Base-by-base conservation (phyloP, 306 rosid species). In the Glycine tomentella region DNA sequence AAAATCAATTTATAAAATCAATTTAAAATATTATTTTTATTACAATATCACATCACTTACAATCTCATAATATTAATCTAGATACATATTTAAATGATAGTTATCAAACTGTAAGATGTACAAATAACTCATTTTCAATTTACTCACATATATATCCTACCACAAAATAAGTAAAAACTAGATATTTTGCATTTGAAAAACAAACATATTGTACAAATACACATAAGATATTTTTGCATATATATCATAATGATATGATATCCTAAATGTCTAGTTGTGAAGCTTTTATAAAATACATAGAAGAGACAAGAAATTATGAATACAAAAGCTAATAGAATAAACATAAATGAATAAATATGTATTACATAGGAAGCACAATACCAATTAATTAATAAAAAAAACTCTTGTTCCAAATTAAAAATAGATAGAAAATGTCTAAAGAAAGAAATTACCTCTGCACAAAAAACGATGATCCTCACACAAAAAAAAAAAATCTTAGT, bases 361-460 rank as follows among this genome's bases (percentile, higher is more conserved):
- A 67, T 67, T 36, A 49, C n/a, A 58, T 61, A 51, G 63, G 75
- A 53, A 53, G 46, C 36, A 25, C 2, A 15, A 69, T 67, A 49
- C 20, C 33, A 50, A 52, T 51, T 25, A 25, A 25, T 25, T 79
- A 78, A 34, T 59, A 58, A 72, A 31, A 72, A 2, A 7, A 76
- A 59, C 62, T 77, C 11, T 40, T 33, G 10, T 7, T 78, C 73
- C 59, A 85, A 74, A 75, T 44, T 67, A 15, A 65, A 78, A 76
- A 66, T 46, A 80, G 77, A 80, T 51, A 38, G 49, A 75, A 52
- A 53, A 9, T 2, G 38, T 79, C 46, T 62, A 44, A 56, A 83
- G 46, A 77, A 59, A 80, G 83, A 75, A 80, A 77, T 81, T 86
- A 96, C 99, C 97, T 96, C 99, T 38, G 93, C 92, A 77, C 20